These are phyloP conservation scores for Boletus pseudopeckii DNA, from an alignment of 768 basidiomycete genomes.

Conservation along the genomic window DNA sequence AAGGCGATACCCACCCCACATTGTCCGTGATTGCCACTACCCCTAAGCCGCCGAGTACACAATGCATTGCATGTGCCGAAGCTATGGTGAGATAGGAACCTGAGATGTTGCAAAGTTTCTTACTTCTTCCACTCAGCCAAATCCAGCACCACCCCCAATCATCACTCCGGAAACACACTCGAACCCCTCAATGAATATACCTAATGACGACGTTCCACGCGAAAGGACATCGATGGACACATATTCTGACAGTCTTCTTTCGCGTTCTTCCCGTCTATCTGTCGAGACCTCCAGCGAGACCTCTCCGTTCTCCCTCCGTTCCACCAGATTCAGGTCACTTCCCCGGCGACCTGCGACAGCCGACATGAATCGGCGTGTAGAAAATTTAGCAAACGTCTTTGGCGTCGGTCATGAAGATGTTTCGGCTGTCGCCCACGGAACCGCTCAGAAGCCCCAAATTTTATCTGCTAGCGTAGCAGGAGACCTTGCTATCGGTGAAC, in stretches of 20 bases:
- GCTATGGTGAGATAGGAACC: conserved; percentile 4
- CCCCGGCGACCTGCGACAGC: conserved; percentile 1
- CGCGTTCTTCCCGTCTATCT: not conserved
- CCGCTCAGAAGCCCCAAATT: not conserved
- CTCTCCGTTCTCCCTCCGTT: not conserved
- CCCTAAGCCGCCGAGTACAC: not conserved
- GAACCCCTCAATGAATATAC: not conserved
- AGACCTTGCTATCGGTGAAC: conserved; percentile 1
- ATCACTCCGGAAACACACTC: not conserved
- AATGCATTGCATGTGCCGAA: not conserved
- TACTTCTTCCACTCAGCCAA: conserved; percentile 1
- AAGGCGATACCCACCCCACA: not conserved
- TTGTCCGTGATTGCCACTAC: not conserved
- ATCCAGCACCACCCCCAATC: not conserved
- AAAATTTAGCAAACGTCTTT: conserved; percentile 17
- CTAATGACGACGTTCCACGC: not conserved
- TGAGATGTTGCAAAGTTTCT: not conserved
- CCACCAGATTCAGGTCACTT: not conserved
- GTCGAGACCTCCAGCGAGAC: not conserved
- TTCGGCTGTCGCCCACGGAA: not conserved
- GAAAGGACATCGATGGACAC: not conserved
- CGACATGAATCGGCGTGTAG: conserved; percentile 7
- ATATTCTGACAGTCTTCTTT: not conserved
- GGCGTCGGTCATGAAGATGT: conserved; percentile 10
- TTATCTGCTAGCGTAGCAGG: not conserved